Evolutionary conservation across 2,329 filamentous ascomycete species (phyloP), one percentile per base, ranked within the genome.

Genomic region (Penicillium sp.): DNA sequence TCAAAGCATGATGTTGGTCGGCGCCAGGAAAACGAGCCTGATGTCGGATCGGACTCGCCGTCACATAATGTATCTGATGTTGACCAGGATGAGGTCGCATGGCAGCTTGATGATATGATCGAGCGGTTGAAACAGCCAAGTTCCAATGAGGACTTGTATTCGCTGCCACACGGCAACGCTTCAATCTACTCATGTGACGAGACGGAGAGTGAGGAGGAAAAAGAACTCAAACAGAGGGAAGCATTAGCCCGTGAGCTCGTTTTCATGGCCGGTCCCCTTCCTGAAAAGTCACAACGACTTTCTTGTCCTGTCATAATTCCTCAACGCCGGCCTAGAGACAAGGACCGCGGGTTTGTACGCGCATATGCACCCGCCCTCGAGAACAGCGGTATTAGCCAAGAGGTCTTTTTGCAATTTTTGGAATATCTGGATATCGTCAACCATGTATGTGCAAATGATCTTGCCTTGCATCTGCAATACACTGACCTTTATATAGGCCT

Each of bases 221-320:
- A 22, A 5, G 46, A 50, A n/a, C 45, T 44, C 25, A 49, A 46
- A 14, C 48, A 47, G 43, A 33, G 43, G 14, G 46, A 55, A 18
- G 27, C 47, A 10, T 51, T 56, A 42, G 44, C 50, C 8, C 53
- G 50, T 10, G 33, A 43, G n/a, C 48, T 54, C 1, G 45, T 58
- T 18, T 33, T 48, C 16, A 56, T 46, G 33, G 53, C 50, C 5
- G 55, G 50, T 13, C 38, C 50, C 13, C 43, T 31, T 14, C 44
- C 48, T 16, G 31, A 44, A 5, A 48, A 45, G 6, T 8, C 31
- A 1, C 38, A 27, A 31, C 25, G 43, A 7, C 28, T 58, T 18
- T 41, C 50, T 16, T 53, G 35, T 27, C 51, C 55, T 5, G 55
- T 57, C 3, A 52, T 57, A n/a, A 47, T 57, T 42, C 51, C 55